Evolutionary conservation across 495 filamentous ascomycete genomes (phyloP).

Genomic region (Cudoniella acicularis): DNA sequence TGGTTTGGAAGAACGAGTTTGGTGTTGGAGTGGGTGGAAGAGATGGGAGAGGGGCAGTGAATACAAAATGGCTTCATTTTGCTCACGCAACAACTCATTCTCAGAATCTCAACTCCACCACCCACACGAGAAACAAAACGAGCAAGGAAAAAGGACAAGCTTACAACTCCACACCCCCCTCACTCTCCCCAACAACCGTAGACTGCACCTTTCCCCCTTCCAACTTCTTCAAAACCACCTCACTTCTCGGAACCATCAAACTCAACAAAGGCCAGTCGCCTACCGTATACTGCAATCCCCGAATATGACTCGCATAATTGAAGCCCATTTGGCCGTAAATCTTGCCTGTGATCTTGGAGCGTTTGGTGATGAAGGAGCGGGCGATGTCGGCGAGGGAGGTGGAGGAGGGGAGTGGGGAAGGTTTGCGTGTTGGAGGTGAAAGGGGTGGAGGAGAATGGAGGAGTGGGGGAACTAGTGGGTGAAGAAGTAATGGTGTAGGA

Average conservation of each 20-base stretch:
- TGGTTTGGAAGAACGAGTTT: too few relatives aligned
- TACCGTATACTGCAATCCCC: slow-evolving; percentile 1
- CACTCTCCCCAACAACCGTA: not conserved
- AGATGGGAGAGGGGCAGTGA: too few relatives aligned
- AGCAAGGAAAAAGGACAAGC: too few relatives aligned
- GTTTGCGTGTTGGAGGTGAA: not conserved
- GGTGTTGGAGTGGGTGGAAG: too few relatives aligned
- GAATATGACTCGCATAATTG: slow-evolving; percentile 11
- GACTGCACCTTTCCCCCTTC: not conserved
- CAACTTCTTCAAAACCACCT: not conserved
- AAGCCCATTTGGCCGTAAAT: slow-evolving; percentile 11
- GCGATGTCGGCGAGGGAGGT: not conserved
- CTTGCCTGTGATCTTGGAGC: not conserved
- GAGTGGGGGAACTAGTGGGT: not conserved
- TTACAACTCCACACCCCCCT: not conserved
- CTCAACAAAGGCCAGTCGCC: slow-evolving; percentile 10
- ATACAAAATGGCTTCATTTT: too few relatives aligned
- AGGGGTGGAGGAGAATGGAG: not conserved
- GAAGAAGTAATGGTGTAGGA: too few relatives aligned
- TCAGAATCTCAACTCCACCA: too few relatives aligned
- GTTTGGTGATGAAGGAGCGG: not conserved
- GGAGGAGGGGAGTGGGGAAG: not conserved
- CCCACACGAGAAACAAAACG: too few relatives aligned
- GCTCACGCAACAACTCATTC: too few relatives aligned
- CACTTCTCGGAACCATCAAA: slow-evolving; percentile 5